Evolutionary conservation across 1,139 yeast genomes (phyloP).

Genomic region (Blastobotrys ciferrii): DNA sequence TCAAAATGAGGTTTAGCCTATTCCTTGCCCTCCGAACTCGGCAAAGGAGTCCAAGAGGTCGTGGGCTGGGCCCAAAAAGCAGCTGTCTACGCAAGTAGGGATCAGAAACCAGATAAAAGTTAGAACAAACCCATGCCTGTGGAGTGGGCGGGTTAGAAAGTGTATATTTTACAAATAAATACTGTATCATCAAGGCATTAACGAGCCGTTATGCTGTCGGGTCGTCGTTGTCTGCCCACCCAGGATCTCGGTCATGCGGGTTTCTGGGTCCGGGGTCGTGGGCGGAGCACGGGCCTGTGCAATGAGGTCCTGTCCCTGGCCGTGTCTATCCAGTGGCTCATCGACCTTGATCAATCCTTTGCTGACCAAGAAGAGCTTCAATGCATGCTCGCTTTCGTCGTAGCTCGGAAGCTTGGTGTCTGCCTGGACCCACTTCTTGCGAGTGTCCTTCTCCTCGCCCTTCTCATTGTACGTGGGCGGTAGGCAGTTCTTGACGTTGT

Average conservation of each 20-base stretch:
- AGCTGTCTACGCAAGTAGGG: no score
- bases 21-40: no score
- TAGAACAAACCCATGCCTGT: no score
- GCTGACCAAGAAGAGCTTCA: conserved; percentile 27
- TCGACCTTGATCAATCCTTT: conserved; percentile 24
- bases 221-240: neutral
- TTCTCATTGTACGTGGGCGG: conserved; percentile 27
- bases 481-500: conserved; percentile 31
- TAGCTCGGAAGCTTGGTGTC: conserved; percentile 31
- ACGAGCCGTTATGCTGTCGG: conserved; percentile 4
- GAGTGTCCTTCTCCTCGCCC: conserved; percentile 18
- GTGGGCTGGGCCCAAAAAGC: no score
- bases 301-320: conserved; percentile 9
- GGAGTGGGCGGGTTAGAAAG: no score
- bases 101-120: no score
- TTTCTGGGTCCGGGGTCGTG: conserved; percentile 5
- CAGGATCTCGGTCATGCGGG: conserved; percentile 2
- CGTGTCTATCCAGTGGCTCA: conserved; percentile 14
- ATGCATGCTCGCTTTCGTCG: conserved; percentile 31
- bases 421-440: conserved; percentile 27
- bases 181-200: no score
- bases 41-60: no score
- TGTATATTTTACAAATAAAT: no score
- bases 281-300: conserved; percentile 16
- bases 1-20: no score